phyloP scores from a whole-genome alignment of 1,284 basidiomycete species.

The Melanopsichium pennsylvanicum region DNA sequence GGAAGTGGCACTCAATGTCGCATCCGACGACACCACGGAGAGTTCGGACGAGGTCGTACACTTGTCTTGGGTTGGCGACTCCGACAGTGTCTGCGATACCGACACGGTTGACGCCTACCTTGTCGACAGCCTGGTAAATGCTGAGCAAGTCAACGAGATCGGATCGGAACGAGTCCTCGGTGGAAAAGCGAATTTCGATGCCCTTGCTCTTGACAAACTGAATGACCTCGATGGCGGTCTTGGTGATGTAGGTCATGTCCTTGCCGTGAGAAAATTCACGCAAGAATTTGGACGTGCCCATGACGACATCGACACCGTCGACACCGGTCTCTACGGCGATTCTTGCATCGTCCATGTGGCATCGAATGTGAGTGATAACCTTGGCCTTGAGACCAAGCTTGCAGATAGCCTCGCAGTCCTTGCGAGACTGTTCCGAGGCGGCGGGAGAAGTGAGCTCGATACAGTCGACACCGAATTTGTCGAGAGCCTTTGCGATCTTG shows the following conservation, averaged over 20 bases:
- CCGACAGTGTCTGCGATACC: slow-evolving; percentile 99
- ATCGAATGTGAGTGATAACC: slow-evolving; percentile 98
- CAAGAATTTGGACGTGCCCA: slow-evolving; percentile 98
- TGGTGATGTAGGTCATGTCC: slow-evolving; percentile 99
- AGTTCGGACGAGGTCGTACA: slow-evolving; percentile 97
- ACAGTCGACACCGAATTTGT: slow-evolving; percentile 86
- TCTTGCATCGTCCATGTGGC: slow-evolving; percentile 99
- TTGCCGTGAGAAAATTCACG: slow-evolving; percentile 99
- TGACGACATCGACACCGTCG: slow-evolving; percentile 98
- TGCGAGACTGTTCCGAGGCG: slow-evolving; percentile 93
- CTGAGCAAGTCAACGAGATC: slow-evolving; percentile 98
- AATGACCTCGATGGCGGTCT: slow-evolving; percentile 95
- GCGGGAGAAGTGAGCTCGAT: slow-evolving; percentile 98
- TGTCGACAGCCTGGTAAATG: slow-evolving; percentile 99
- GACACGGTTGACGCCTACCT: slow-evolving; percentile 98
- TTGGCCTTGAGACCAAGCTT: slow-evolving; percentile 96
- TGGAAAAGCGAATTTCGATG: slow-evolving; percentile 99
- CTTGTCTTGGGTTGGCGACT: slow-evolving; percentile 97
- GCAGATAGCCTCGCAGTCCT: slow-evolving; percentile 98
- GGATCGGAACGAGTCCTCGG: slow-evolving; percentile 99
- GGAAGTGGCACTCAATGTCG: slow-evolving; percentile 96
- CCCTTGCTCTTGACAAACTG: slow-evolving; percentile 99
- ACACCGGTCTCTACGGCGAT: slow-evolving; percentile 98
- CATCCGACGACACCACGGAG: slow-evolving; percentile 80
- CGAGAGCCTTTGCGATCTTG: slow-evolving; percentile 85